A percentile compares a stretch with the other conserved stretches of the same genome.
These are phyloP conservation scores for Cercophora samala DNA, from an alignment of 495 filamentous ascomycete genomes.

Conservation along the genomic window DNA sequence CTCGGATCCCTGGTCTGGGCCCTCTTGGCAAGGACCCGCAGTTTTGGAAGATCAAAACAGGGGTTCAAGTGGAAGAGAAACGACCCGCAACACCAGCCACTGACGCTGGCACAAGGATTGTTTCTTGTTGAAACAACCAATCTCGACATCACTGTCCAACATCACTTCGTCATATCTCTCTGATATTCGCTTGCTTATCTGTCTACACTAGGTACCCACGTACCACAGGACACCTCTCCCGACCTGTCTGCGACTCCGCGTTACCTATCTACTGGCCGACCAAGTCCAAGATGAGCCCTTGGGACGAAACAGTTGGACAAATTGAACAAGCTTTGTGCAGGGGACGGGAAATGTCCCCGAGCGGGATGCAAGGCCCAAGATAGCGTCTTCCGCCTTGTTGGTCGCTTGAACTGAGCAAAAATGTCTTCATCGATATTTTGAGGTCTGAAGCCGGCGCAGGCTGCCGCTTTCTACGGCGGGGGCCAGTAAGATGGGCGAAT, in stretches of 20 bases:
- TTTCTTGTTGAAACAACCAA: background rate
- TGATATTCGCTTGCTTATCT: background rate
- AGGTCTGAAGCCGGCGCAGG: background rate
- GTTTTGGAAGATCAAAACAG: too few species aligned
- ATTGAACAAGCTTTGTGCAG: background rate
- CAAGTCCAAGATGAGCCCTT: background rate
- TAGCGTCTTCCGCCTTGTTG: background rate
- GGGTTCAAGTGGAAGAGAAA: background rate
- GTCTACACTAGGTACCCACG: too few species aligned
- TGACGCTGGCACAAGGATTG: background rate
- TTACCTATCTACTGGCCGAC: too few species aligned
- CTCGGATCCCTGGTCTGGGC: background rate
- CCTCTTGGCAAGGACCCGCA: background rate
- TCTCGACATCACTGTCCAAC: too few species aligned
- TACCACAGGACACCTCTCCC: background rate
- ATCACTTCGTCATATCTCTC: background rate
- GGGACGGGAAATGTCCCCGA: background rate
- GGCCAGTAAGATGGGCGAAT: constrained; percentile 2
- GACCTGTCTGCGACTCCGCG: background rate
- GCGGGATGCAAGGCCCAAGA: background rate
- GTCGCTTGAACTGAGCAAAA: background rate
- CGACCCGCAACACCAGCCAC: background rate
- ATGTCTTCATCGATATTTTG: background rate
- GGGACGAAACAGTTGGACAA: background rate
- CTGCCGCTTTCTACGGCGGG: background rate